Base-by-base conservation (phyloP, 208 protist species). In the Blechomonas ayalai region DNA sequence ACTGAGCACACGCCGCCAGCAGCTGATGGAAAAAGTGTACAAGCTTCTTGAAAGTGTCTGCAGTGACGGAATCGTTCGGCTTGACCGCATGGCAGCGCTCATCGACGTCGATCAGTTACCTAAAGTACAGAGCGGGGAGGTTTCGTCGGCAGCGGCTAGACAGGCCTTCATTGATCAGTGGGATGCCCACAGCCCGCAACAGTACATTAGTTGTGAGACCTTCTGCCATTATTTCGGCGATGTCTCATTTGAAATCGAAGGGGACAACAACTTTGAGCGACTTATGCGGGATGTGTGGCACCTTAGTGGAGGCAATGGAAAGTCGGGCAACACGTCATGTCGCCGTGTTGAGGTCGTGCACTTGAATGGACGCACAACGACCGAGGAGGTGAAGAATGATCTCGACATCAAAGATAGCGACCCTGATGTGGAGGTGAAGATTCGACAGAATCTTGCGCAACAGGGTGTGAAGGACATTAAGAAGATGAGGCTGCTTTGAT, bases 401-500 rank as follows among this genome's bases (percentile, higher is more conserved):
- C 45, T 95, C 19, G 72, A 60, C 22, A 87, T 93, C 26, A 60
- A 50, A 16, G 74, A 73, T 3, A 47, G 31, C 7, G 76, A 65
- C 23, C 51, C 61, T 16, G 68, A 77, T 20, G 44, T 85, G 37
- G 64, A 78, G 37, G 28, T 62, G 13, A 39, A 62, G 41, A 67
- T 95, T 23, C 55, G 52, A 7, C 67, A 66, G 2, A 90, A 91
- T 50, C 51, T 95, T 24, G 66, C 26, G 6, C 53, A 59, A 29
- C 84, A 93, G 43, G 85, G 85, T 22, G 81, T 95, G 31, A 96
- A 91, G 46, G 78, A 95, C 43, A 72, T 90, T 16, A 80, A 81
- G 28, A 57, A 39, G n/a, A 37, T 87, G 12, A 44, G 63, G 24
- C 49, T 94, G 15, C 4, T 58, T n/a, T n/a, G n/a, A n/a, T n/a